Percentiles rank a stretch among this genome's conserved stretches.
phyloP scores from a whole-genome alignment of 176 grass and related monocot species.

The Eragrostis curvula region DNA sequence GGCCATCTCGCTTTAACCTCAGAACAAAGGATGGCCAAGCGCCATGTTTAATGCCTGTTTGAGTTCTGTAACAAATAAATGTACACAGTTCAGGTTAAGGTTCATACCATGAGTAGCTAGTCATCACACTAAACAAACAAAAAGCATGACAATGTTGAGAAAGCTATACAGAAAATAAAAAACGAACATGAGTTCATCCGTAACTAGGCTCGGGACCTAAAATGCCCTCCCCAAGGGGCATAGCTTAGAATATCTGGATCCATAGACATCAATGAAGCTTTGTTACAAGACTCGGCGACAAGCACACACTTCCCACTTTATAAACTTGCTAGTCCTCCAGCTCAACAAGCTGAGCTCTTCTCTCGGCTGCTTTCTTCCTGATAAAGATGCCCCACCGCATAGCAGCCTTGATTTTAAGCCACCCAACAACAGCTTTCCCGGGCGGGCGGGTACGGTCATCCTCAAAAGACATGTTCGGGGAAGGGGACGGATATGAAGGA shows the following conservation, averaged over 20 bases:
- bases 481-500: conserved; percentile 49
- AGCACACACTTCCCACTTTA: not conserved
- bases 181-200: conserved; percentile 4
- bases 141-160: conserved; percentile 26
- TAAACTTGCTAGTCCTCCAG: conserved; percentile 67
- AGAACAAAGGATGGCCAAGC: conserved; percentile 9
- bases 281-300: conserved; percentile 9
- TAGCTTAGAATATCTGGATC: conserved; percentile 20
- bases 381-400: conserved; percentile 99
- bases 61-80: conserved; percentile 43
- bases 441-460: conserved; percentile 56
- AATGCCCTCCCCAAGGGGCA: conserved; percentile 29
- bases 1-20: not conserved
- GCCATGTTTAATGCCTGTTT: conserved; percentile 17
- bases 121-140: conserved; percentile 49
- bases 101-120: conserved; percentile 15
- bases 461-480: conserved; percentile 56
- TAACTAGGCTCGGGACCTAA: conserved; percentile 31
- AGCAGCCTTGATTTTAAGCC: conserved; percentile 98
- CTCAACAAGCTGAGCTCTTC: conserved; percentile 98
- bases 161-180: conserved; percentile 45
- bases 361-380: conserved; percentile 97
- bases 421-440: conserved; percentile 88
- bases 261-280: conserved; percentile 21
- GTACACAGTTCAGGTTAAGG: conserved; percentile 38